Evolutionary conservation across 352 stramenopile genomes (phyloP).

Genomic region (Phytopythium mirpurense): DNA sequence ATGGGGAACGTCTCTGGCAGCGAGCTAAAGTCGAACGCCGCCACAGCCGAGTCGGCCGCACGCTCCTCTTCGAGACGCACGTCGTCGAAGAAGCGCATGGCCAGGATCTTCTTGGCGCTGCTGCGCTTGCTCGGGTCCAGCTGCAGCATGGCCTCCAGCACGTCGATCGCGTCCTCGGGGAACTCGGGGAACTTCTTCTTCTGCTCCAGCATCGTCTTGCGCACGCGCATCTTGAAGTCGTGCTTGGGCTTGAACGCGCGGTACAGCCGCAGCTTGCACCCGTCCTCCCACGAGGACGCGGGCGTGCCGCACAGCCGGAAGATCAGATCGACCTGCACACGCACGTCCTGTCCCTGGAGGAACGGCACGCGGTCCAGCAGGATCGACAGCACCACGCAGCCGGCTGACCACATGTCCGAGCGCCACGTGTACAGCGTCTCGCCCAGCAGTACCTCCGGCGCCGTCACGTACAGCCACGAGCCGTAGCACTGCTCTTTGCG

Average conservation of each 20-base stretch:
- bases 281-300: constrained; percentile 40
- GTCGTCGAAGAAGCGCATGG: constrained; percentile 58
- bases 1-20: constrained; percentile 44
- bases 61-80: constrained; percentile 14
- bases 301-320: constrained; percentile 77
- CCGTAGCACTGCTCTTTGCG: constrained; percentile 72
- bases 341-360: constrained; percentile 51
- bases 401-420: constrained; percentile 71
- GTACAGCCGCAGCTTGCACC: constrained; percentile 51
- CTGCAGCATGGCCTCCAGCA: constrained; percentile 75
- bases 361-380: constrained; percentile 61
- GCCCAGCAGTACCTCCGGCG: constrained; percentile 71
- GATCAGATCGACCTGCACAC: constrained; percentile 72
- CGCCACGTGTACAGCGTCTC: constrained; percentile 65
- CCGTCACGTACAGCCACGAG: constrained; percentile 54
- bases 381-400: constrained; percentile 59
- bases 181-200: constrained; percentile 48
- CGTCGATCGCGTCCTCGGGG: constrained; percentile 42
- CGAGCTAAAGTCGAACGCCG: constrained; percentile 32
- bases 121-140: constrained; percentile 57
- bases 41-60: constrained; percentile 4
- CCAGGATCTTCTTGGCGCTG: constrained; percentile 44
- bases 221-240: constrained; percentile 71
- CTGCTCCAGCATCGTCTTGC: constrained; percentile 74
- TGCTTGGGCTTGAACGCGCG: constrained; percentile 51